Conservation (phyloP, 176 grass and related monocot genomes). For the Oryza australiensis region DNA sequence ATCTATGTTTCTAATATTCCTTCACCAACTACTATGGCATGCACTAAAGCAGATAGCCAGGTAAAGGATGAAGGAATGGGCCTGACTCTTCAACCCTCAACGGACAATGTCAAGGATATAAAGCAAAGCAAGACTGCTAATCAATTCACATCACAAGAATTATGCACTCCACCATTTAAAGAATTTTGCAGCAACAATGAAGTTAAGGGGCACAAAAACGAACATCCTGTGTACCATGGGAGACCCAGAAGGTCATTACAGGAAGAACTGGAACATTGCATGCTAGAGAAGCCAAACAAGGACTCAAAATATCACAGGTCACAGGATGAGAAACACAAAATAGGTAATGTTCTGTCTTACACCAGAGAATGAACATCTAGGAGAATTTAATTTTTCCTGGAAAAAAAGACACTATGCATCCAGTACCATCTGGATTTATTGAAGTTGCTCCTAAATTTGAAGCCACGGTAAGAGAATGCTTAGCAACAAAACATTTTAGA, state of each 20-base stretch:
- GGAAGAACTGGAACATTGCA: constrained; percentile 27
- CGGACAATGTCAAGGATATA: constrained; percentile 36
- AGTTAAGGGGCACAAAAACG: constrained; percentile 30
- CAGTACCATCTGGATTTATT: constrained; percentile 19
- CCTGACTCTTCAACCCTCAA: not conserved
- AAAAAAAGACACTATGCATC: constrained; percentile 13
- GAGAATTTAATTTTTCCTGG: not conserved
- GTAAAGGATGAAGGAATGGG: constrained; percentile 22
- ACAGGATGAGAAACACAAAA: constrained; percentile 42
- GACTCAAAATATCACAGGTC: constrained; percentile 39
- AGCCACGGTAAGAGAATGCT: constrained; percentile 15
- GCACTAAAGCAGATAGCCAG: constrained; percentile 27
- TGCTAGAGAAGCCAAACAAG: constrained; percentile 34
- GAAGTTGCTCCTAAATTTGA: constrained; percentile 24
- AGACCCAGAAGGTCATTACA: constrained; percentile 47
- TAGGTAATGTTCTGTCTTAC: constrained; percentile 52
- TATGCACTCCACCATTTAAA: constrained; percentile 23
- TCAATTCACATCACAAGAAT: constrained; percentile 40
- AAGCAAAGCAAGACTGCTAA: constrained; percentile 22
- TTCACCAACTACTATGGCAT: constrained; percentile 35
- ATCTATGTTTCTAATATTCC: constrained; percentile 22
- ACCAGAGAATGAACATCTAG: constrained; percentile 16
- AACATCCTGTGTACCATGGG: constrained; percentile 23
- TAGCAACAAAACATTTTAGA: constrained; percentile 3
- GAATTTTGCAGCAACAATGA: constrained; percentile 24